Base-by-base conservation (phyloP, 2,329 filamentous ascomycete genomes). In the Setomelanomma holmii region DNA sequence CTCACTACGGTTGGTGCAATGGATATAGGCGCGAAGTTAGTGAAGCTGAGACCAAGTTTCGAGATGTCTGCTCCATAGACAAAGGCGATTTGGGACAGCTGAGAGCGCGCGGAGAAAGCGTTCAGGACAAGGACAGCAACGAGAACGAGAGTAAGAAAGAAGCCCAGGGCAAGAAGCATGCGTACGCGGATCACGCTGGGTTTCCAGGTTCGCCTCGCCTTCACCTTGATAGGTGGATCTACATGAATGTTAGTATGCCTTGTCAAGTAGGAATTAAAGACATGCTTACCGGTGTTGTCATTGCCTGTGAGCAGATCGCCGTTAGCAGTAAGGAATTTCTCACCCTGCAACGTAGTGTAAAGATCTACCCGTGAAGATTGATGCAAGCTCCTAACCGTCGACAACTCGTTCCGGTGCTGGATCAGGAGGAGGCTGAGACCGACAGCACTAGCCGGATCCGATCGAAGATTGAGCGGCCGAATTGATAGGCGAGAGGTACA, bases 1-100 rank as follows among this genome's bases (percentile, higher is more conserved):
- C 54, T 56, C 5, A 61, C 24, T n/a, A 61, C n/a, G 3, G 64
- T 60, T 2, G 63, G 63, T 16, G 44, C 60, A 14, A 66, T 61
- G 0, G 63, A 64, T 7, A 63, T 60, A 7, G 63, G 63, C 12
- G 61, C 61, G 23, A 64, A 61, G 0, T 51, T 54, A 1, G 55
- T 50, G 12, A 64, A 53, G 30, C 55, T 56, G 4, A 57, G 33
- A 1, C 45, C 47, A 5, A 60, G 47, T 3, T 44, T 48, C 11
- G 60, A 58, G 5, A 64, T 27, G 30, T 61, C 49, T 3, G 56
- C 45, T 47, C 64, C 41, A 36, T 62, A 64, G 1, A 55, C 45
- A 23, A 66, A 64, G 3, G 55, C 61, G 21, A 46, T 17, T 36
- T 63, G 57, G n/a, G 58, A 63, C 5, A 64, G 51, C n/a, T 44